Base-by-base conservation (phyloP, 1,284 basidiomycete genomes). In the Trametes versicolor region DNA sequence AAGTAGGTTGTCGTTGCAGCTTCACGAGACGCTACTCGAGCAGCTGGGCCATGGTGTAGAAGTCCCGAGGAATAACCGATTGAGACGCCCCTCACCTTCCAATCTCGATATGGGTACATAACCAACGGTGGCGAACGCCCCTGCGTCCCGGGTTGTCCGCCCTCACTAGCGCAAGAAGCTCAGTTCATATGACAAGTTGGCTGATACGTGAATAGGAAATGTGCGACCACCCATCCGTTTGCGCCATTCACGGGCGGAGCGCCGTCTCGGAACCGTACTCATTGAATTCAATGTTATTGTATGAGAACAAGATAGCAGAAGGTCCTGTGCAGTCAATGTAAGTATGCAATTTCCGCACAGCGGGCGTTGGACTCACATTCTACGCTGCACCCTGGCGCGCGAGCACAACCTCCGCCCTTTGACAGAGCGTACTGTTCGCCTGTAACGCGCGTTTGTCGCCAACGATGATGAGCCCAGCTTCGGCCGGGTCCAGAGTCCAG, bases 401-500 rank as follows among this genome's bases (percentile, higher is more conserved):
- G 13, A 75, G 67, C 10, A 55, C 37, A 2, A 80, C 76, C 64
- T 78, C 74, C 0, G 87, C 87, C 60, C 84, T 76, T 68, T 78
- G 83, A 86, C 87, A 89, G 45, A 87, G 69, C 21, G 70, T 66
- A 58, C 81, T 82, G 43, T 68, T 74, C 21, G 74, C 77, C 53
- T 73, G 72, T 77, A 92, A 80, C 27, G 91, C 93, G 7, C 75
- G 75, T 47, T 80, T 76, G 73, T 93, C 86, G 0, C 91, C 91
- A 19, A 93, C 80, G 25, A 93, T 81, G 54, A 92, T 84, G 66
- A 93, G 75, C 0, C 81, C 88, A 87, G 75, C 71, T 83, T 81
- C 2, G 92, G 89, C 2, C 92, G 77, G 9, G 92, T 94, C 83
- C 92, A 88, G 77, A 10, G 92, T 94, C 83, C 92, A 88, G 71